A percentile compares a stretch with the other conserved stretches of the same genome.
These are phyloP conservation scores for Phaeomoniella chlamydospora DNA, from an alignment of 2,329 filamentous ascomycete genomes.

Conservation along the genomic window DNA sequence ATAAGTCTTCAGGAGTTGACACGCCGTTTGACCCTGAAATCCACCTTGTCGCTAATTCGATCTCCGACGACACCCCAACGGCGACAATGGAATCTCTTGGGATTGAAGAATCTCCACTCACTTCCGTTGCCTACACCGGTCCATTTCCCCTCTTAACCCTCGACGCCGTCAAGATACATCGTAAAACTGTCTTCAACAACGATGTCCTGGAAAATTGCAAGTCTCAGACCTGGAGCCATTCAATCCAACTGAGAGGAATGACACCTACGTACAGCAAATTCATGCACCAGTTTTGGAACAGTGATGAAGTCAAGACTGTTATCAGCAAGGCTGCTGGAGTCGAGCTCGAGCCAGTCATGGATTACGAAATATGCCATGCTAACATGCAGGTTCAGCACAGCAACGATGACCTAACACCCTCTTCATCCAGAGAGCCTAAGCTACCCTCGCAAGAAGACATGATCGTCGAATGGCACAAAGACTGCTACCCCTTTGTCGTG, in stretches of 20 bases:
- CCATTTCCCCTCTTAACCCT: conserved; percentile 15
- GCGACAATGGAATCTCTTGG: neutral
- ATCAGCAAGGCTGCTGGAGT: conserved; percentile 10
- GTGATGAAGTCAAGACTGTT: conserved; percentile 9
- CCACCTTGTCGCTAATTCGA: neutral
- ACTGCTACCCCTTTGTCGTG: conserved; percentile 14
- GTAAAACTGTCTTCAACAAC: conserved; percentile 8
- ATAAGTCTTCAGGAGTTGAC: too few species aligned
- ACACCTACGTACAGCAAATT: conserved; percentile 17
- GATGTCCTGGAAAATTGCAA: conserved; percentile 17
- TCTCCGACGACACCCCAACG: neutral
- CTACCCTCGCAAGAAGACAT: neutral
- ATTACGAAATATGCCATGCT: conserved; percentile 12
- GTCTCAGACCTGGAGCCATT: conserved; percentile 13
- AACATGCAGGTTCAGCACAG: conserved; percentile 12
- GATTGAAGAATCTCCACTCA: conserved; percentile 6
- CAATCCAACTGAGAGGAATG: conserved; percentile 16
- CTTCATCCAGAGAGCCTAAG: neutral
- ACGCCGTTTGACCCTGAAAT: neutral
- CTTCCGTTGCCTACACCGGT: conserved; percentile 14
- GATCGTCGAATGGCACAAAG: conserved; percentile 10
- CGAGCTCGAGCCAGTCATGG: conserved; percentile 11
- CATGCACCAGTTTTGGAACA: conserved; percentile 15
- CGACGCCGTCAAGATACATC: conserved; percentile 5
- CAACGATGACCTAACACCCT: conserved; percentile 2